Evolutionary conservation across 768 basidiomycete genomes (phyloP).

Genomic region (Collybia sordida): DNA sequence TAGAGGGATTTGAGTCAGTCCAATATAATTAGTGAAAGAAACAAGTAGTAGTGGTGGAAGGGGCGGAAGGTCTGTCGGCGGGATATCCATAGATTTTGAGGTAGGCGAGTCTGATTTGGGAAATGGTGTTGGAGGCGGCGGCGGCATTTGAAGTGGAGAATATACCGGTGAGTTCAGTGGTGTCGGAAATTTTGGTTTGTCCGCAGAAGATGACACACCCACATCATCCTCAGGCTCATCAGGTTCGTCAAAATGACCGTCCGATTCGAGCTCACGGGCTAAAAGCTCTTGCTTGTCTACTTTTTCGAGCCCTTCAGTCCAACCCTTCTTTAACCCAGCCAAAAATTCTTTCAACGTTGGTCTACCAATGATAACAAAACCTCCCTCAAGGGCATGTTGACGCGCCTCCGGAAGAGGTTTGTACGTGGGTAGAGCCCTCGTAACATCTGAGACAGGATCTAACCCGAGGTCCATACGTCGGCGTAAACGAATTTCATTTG

Average conservation of each 20-base stretch:
- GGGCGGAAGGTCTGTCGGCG: conserved; percentile 60
- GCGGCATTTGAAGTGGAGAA: conserved; percentile 21
- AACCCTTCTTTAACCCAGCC: conserved; percentile 82
- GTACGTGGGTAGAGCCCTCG: conserved; percentile 51
- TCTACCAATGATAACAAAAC: conserved; percentile 82
- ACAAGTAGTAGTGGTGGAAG: conserved; percentile 82
- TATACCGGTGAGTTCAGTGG: conserved; percentile 26
- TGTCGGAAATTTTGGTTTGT: conserved; percentile 23
- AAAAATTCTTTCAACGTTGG: conserved; percentile 95
- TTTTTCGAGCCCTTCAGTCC: conserved; percentile 69
- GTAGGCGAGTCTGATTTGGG: conserved; percentile 15
- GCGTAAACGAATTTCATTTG: conserved; percentile 68
- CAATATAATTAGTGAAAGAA: conserved; percentile 72
- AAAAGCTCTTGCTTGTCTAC: conserved; percentile 72
- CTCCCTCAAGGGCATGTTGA: conserved; percentile 72
- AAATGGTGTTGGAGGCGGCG: conserved; percentile 14
- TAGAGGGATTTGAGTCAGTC: conserved; percentile 78
- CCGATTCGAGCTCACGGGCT: conserved; percentile 63
- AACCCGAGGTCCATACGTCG: conserved; percentile 69
- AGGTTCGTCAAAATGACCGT: conserved; percentile 78
- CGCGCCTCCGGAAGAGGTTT: conserved; percentile 51
- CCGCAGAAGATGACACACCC: conserved; percentile 15
- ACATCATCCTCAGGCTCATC: conserved; percentile 21
- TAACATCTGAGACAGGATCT: conserved; percentile 44
- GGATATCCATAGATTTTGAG: conserved; percentile 35